These are phyloP conservation scores for Yamadazyma membranifaciens DNA, from an alignment of 1,139 yeast genomes.

Conservation along the genomic window DNA sequence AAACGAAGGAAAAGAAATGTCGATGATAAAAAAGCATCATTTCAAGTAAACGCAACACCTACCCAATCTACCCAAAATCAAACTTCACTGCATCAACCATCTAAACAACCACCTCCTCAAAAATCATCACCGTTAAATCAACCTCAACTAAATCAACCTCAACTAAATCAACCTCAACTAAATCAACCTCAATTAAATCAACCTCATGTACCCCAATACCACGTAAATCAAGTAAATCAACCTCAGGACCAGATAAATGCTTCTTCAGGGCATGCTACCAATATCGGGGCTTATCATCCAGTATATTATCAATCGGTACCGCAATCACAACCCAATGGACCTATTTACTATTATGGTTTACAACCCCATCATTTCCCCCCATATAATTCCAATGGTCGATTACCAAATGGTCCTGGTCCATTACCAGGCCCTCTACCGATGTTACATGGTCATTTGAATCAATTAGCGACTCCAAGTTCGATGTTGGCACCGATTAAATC, in stretches of 20 bases:
- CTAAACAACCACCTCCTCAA: not conserved
- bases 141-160: not conserved
- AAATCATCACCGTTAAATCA: not conserved
- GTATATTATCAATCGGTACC: slow-evolving; percentile 2
- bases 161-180: not conserved
- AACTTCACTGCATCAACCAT: not conserved
- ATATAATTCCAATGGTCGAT: slow-evolving; percentile 33
- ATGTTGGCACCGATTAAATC: not conserved
- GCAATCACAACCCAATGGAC: not conserved
- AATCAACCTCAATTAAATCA: not conserved
- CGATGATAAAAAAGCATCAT: slow-evolving; percentile 11
- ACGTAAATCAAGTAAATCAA: not conserved
- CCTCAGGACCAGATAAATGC: not conserved
- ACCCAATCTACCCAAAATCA: not conserved
- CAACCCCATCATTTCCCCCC: slow-evolving; percentile 32
- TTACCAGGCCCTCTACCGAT: slow-evolving; percentile 44
- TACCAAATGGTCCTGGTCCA: slow-evolving; percentile 50
- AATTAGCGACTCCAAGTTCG: not conserved
- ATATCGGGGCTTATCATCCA: not conserved
- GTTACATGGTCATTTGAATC: not conserved
- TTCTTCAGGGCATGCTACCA: not conserved
- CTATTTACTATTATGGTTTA: slow-evolving; percentile 11
- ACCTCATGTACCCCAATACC: not conserved
- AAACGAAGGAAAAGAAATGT: slow-evolving; percentile 65
- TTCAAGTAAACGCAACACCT: not conserved